Evolutionary conservation across 2,329 filamentous ascomycete genomes (phyloP).

Genomic region (Monilinia aucupariae): DNA sequence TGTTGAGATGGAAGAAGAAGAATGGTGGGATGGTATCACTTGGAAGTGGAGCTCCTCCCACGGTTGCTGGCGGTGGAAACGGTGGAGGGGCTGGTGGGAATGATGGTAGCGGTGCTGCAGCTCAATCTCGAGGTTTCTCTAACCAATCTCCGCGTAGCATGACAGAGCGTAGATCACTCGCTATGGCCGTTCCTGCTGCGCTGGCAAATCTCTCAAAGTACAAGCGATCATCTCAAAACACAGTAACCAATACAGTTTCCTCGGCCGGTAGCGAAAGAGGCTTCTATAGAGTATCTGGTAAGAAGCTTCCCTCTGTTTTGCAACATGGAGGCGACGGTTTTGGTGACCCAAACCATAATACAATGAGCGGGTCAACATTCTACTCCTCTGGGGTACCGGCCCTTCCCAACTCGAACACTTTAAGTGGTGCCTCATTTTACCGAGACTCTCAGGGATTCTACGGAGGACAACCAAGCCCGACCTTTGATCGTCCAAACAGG

Average conservation of each 20-base stretch:
- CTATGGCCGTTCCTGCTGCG: slow-evolving; percentile 45
- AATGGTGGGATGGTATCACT: slow-evolving; percentile 40
- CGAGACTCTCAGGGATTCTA: slow-evolving; percentile 47
- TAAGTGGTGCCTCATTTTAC: slow-evolving; percentile 49
- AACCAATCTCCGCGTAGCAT: slow-evolving; percentile 36
- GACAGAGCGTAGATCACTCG: slow-evolving; percentile 42
- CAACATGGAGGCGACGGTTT: slow-evolving; percentile 59
- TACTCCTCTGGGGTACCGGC: slow-evolving; percentile 34
- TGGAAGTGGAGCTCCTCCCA: slow-evolving; percentile 32
- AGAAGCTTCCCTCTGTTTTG: slow-evolving; percentile 59
- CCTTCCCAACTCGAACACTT: slow-evolving; percentile 32
- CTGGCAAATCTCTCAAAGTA: slow-evolving; percentile 43
- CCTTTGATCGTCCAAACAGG: slow-evolving; percentile 33
- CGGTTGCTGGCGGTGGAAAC: slow-evolving; percentile 36
- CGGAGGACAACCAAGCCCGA: slow-evolving; percentile 28
- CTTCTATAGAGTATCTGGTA: slow-evolving; percentile 61
- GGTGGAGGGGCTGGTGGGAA: slow-evolving; percentile 36
- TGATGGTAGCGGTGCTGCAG: slow-evolving; percentile 26
- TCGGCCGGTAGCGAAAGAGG: slow-evolving; percentile 47
- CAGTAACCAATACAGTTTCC: slow-evolving; percentile 32
- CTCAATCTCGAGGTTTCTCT: slow-evolving; percentile 27
- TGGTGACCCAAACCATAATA: slow-evolving; percentile 36
- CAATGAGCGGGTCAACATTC: slow-evolving; percentile 47
- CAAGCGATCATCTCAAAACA: slow-evolving; percentile 29
- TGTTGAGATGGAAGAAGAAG: slow-evolving; percentile 52